A percentile compares a stretch with the other conserved stretches of the same genome.
phyloP scores from a whole-genome alignment of 2,329 filamentous ascomycete genomes.

The Paecilomyces dactylethromorphus region DNA sequence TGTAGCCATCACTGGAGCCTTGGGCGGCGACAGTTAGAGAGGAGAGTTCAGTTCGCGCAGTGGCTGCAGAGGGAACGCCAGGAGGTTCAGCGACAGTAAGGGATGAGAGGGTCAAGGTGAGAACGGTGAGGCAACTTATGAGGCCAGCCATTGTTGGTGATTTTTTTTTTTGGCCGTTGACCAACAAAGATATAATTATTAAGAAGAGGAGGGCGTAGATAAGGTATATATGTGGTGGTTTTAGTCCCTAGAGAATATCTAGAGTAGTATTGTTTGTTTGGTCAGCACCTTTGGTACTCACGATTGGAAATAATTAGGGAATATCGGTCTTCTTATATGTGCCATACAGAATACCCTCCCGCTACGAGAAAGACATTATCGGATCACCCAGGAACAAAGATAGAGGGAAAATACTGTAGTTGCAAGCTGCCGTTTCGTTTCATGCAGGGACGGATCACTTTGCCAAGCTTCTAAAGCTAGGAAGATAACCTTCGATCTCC shows the following conservation, averaged over 20 bases:
- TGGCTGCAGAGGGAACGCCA: conserved; percentile 55
- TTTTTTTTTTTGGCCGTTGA: too few relatives aligned
- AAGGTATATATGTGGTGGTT: too few relatives aligned
- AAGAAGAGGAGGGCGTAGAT: too few relatives aligned
- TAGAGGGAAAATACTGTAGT: not conserved
- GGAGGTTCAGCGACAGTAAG: conserved; percentile 39
- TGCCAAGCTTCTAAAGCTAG: not conserved
- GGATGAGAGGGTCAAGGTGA: conserved; percentile 11
- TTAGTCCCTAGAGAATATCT: too few relatives aligned
- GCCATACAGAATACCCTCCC: not conserved
- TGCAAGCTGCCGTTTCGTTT: not conserved
- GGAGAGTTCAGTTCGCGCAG: conserved; percentile 53
- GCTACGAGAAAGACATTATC: not conserved
- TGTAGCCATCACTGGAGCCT: conserved; percentile 52
- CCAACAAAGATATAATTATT: too few relatives aligned
- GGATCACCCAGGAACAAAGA: too few relatives aligned
- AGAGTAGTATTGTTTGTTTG: too few relatives aligned
- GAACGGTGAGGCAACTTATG: conserved; percentile 2
- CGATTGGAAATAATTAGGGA: too few relatives aligned
- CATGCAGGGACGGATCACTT: not conserved
- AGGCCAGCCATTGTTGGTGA: not conserved
- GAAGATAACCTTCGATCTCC: not conserved
- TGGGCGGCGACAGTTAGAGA: conserved; percentile 52
- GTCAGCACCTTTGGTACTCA: too few relatives aligned
- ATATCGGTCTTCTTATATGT: too few relatives aligned